These are phyloP conservation scores for Cutaneotrichosporon cavernicola DNA, from an alignment of 1,284 basidiomycete genomes.

Conservation along the genomic window DNA sequence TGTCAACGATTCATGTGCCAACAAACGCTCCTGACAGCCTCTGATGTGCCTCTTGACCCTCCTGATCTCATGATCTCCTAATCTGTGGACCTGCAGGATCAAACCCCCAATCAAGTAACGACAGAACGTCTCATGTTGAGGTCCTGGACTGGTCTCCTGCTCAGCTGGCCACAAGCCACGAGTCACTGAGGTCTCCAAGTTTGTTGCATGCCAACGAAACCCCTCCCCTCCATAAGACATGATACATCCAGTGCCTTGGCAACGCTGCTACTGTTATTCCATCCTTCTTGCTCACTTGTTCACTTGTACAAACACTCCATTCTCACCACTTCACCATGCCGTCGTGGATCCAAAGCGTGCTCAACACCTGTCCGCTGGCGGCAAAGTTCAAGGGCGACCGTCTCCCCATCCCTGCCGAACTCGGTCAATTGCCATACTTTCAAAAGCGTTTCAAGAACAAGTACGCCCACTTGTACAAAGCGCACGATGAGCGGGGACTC, in stretches of 20 bases:
- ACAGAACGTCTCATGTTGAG: slow-evolving; percentile 7
- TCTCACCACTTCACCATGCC: not conserved
- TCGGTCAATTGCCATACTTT: slow-evolving; percentile 7
- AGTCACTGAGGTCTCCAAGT: not conserved
- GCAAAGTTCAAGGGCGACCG: slow-evolving; percentile 8
- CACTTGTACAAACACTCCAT: not conserved
- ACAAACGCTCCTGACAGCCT: too few species aligned
- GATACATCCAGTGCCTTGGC: not conserved
- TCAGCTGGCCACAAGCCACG: not conserved
- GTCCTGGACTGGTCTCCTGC: too few species aligned
- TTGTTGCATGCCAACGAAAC: not conserved
- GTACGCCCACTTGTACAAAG: slow-evolving; percentile 9
- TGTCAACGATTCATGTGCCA: not conserved
- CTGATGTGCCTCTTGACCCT: not conserved
- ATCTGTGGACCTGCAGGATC: not conserved
- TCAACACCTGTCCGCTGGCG: not conserved
- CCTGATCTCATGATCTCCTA: not conserved
- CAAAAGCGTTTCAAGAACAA: slow-evolving; percentile 11
- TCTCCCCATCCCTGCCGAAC: slow-evolving; percentile 1
- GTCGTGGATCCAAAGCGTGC: slow-evolving; percentile 4
- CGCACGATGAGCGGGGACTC: slow-evolving; percentile 9
- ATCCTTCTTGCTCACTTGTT: not conserved
- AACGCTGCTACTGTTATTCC: not conserved
- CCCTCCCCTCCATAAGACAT: not conserved
- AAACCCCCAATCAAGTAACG: not conserved